phyloP scores from a whole-genome alignment of 257 asterid genomes.

The Fraxinus excelsior region DNA sequence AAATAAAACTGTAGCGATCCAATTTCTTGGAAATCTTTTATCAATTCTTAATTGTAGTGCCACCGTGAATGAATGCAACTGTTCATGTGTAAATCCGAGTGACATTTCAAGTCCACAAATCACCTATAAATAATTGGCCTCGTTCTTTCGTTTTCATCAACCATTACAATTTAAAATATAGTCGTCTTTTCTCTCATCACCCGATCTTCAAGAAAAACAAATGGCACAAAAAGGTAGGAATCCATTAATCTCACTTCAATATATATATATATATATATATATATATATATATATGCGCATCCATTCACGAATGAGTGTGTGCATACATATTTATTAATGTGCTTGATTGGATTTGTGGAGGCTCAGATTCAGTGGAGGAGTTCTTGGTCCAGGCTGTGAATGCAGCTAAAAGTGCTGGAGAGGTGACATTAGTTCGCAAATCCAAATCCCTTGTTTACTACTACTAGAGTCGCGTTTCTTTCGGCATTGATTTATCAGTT shows the following conservation, averaged over 20 bases:
- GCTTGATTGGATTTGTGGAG: slow-evolving; percentile 18
- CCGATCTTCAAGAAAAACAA: slow-evolving; percentile 7
- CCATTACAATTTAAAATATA: not conserved
- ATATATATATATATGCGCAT: too few species aligned
- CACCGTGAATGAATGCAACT: not conserved
- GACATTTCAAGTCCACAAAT: slow-evolving; percentile 15
- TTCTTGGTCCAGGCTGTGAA: slow-evolving; percentile 61
- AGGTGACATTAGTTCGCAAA: slow-evolving; percentile 38
- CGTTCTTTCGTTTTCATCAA: slow-evolving; percentile 20
- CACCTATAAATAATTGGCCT: slow-evolving; percentile 17
- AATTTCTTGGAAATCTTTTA: not conserved
- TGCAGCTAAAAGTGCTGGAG: slow-evolving; percentile 77
- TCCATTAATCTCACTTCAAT: not conserved
- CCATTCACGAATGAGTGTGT: not conserved
- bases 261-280: too few species aligned
- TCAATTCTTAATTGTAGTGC: not conserved
- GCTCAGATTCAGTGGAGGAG: slow-evolving; percentile 56
- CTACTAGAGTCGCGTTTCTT: not conserved
- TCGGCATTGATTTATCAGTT: slow-evolving; percentile 1
- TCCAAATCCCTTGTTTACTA: not conserved
- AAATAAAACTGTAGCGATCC: not conserved
- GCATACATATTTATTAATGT: not conserved
- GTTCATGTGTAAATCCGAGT: not conserved
- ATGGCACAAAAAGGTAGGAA: slow-evolving; percentile 64
- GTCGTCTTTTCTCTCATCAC: slow-evolving; percentile 13